These are phyloP conservation scores for Meyerozyma athensensis DNA, from an alignment of 1,139 yeast genomes.

Conservation along the genomic window DNA sequence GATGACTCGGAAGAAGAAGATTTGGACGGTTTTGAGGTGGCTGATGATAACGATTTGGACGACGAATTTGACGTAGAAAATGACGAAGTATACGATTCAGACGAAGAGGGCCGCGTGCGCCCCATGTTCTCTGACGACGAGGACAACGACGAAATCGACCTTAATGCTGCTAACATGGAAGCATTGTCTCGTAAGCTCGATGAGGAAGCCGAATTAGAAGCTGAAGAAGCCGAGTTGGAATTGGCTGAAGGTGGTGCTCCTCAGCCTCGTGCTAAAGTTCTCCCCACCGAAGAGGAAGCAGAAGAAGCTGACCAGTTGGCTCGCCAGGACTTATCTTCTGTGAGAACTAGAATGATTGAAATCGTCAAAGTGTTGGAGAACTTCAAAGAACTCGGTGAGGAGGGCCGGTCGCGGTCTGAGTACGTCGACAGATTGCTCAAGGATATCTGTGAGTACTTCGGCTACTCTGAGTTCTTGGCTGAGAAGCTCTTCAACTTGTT, in stretches of 20 bases:
- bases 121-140: constrained; percentile 87
- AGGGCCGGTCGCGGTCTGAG: constrained; percentile 79
- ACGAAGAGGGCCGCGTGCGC: constrained; percentile 51
- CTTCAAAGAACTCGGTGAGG: constrained; percentile 79
- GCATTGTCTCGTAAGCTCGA: constrained; percentile 66
- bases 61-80: constrained; percentile 52
- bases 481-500: constrained; percentile 88
- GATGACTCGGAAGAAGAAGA: constrained; percentile 63
- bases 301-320: constrained; percentile 43
- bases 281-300: constrained; percentile 60
- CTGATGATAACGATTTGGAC: constrained; percentile 23
- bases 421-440: constrained; percentile 69
- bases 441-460: constrained; percentile 92
- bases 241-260: constrained; percentile 51
- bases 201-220: constrained; percentile 68
- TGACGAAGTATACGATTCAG: constrained; percentile 48
- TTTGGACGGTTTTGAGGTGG: constrained; percentile 39
- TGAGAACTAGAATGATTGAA: constrained; percentile 93
- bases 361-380: constrained; percentile 93
- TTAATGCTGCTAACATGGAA: constrained; percentile 87
- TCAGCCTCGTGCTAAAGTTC: constrained; percentile 68
- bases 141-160: constrained; percentile 69
- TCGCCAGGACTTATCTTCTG: constrained; percentile 66
- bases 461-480: constrained; percentile 93
- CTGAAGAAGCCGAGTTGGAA: constrained; percentile 75